Evolutionary conservation across 2,329 filamentous ascomycete genomes (phyloP), one percentile per base, ranked within the genome.

Genomic region (Volutella citrinella): DNA sequence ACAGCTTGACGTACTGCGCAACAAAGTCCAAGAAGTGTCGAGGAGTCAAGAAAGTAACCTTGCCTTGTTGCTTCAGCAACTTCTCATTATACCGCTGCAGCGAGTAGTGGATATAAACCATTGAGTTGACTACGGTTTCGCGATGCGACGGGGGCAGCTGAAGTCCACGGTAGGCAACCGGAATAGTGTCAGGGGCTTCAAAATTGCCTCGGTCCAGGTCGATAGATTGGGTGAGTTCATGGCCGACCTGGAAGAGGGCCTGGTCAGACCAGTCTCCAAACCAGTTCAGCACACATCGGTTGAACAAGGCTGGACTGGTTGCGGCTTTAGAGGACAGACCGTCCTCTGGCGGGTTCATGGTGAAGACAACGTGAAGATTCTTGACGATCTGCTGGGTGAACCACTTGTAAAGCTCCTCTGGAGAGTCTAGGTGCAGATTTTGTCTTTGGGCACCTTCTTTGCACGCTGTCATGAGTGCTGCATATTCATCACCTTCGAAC

Each of bases 381-480:
- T 95, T 95, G 60, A 98, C 87, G 54, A 99, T 97, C 62, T 99
- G 93, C 54, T 95, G 87, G 0, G 94, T 98, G 68, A 99, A 99
- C 93, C 93, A 99, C 68, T 97, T 97, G 75, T 98, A 98, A n/a
- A 98, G 73, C 63, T 99, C 93, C 67, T 99, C 94, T 50, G 95
- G 90, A 2, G 93, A 97, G 65, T 99, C 93, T 2, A 98, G 78
- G 39, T 97, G 80, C 38, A 97, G 74, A 29, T 93, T 93, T 68
- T 98, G 93, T 43, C 90, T 84, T 61, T 98, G 93, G 14, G 93
- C 91, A 40, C 93, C 94, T 68, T 99, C 93, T 63, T 96, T 97
- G 71, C 94, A 98, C 35, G 90, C 89, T 17, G 94, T 98, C 93
- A 99, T 97, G 45, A 99, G 71, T n/a, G 93, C 87, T 12, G 93